Base-by-base conservation (phyloP, 1,284 basidiomycete genomes). In the Sutorius eximius region DNA sequence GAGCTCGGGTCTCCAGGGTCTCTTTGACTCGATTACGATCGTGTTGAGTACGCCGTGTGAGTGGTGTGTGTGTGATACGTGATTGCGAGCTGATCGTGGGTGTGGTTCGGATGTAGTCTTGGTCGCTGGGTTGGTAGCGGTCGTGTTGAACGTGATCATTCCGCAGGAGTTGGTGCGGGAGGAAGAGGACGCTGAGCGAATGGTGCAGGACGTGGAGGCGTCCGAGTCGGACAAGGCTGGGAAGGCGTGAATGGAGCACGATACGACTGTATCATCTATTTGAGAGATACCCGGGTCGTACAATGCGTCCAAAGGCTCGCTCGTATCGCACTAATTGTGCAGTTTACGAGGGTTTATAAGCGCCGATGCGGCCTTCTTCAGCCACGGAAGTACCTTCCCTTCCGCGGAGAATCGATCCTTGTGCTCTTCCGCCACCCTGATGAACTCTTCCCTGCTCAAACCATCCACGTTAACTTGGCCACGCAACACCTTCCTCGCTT, bases 21-120 rank as follows among this genome's bases (percentile, higher is more conserved):
- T 93, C 52, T 82, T 94, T 56, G 77, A 87, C 66, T 87, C 86
- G 5, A 91, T 94, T 59, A 85, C 85, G 27, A 93, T 93, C 61
- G 72, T 93, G 15, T 70, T 93, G 45, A 86, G 82, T 57, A 91
- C 87, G 2, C 88, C 88, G 43, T 91, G 88, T 89, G 69, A 74
- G 87, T 73, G 27, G 46, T 1, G 13, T n/a, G 11, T 37, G 22
- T 18, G n/a, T 32, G n/a, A 24, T 22, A 30, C 3, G 29, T 7
- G n/a, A 81, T 16, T 37, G 30, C n/a, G n/a, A n/a, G 16, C 40
- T 49, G 45, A 61, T 37, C 15, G 15, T 8, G 7, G 34, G 9
- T 51, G 27, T 5, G 29, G 10, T 27, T 27, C 15, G 24, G 0
- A 22, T 32, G n/a, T 30, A 67, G 89, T 90, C 72, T 71, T 93